Percentiles rank a stretch among this genome's conserved stretches.
Conservation (phyloP, 2,329 filamentous ascomycete genomes). For the Reticulascus tulasneorum region DNA sequence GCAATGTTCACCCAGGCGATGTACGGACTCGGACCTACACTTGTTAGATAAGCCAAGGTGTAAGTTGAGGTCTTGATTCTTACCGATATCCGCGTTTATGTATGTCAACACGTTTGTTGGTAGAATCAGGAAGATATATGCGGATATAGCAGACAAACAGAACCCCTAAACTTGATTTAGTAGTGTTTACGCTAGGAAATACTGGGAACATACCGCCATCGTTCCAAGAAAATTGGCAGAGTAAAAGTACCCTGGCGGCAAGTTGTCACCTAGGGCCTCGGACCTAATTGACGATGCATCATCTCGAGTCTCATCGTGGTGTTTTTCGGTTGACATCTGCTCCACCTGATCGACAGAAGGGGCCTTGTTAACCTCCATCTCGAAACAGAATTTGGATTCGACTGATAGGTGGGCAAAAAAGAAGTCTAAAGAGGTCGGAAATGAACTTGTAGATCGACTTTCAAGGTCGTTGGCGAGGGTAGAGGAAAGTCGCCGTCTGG, state of each 20-base stretch:
- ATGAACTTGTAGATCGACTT: too few relatives aligned
- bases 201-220: conserved; percentile 21
- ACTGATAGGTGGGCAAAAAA: too few relatives aligned
- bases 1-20: conserved; percentile 24
- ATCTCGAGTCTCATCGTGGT: conserved; percentile 14
- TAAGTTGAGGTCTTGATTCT: background rate
- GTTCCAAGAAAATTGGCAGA: conserved; percentile 28
- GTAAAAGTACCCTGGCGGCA: conserved; percentile 32
- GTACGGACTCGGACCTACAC: conserved; percentile 10
- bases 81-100: conserved; percentile 31
- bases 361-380: conserved; percentile 16
- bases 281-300: conserved; percentile 29
- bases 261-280: conserved; percentile 28
- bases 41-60: background rate
- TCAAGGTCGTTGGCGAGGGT: too few relatives aligned
- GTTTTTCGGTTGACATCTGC: conserved; percentile 1
- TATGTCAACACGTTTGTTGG: conserved; percentile 26
- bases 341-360: conserved; percentile 12
- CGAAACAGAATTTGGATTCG: too few relatives aligned
- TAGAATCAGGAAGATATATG: conserved; percentile 32
- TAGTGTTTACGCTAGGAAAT: background rate
- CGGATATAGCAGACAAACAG: conserved; percentile 31
- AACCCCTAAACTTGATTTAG: conserved; percentile 24
- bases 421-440: too few relatives aligned
- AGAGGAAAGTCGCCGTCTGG: too few relatives aligned